A percentile compares a stretch with the other conserved stretches of the same genome.
phyloP scores from a whole-genome alignment of 345 rosid genomes.

The Eucalyptus victrix region DNA sequence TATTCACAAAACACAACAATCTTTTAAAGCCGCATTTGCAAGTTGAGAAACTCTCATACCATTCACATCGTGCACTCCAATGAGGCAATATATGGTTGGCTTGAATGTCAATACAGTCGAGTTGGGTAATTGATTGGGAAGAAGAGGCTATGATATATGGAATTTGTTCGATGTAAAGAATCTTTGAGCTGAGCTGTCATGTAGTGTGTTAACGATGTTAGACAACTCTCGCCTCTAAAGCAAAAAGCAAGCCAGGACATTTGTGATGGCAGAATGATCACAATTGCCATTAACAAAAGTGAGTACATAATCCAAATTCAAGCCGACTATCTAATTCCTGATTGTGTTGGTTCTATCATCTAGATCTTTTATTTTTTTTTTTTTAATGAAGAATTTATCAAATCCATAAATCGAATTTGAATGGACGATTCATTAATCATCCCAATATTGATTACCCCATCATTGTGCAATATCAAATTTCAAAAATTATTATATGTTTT shows the following conservation, averaged over 20 bases:
- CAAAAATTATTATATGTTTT: not conserved
- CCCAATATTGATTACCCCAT: not conserved
- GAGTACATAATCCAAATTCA: rapidly evolving
- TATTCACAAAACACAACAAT: not conserved
- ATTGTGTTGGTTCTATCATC: too few species aligned
- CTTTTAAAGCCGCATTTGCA: rapidly evolving
- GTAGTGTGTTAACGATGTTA: not conserved
- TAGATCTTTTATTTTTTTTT: too few species aligned
- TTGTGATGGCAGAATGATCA: not conserved
- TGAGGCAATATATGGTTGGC: not conserved
- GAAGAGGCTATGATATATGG: not conserved
- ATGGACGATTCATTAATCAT: too few species aligned
- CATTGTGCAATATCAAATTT: not conserved
- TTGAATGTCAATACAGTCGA: not conserved
- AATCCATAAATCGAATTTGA: too few species aligned
- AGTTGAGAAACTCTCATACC: too few species aligned
- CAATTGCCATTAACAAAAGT: not conserved
- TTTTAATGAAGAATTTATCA: too few species aligned
- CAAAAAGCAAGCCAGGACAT: not conserved
- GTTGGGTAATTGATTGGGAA: not conserved
- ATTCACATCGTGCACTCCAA: rapidly evolving
- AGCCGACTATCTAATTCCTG: not conserved
- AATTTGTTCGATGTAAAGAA: not conserved
- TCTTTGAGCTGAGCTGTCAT: rapidly evolving
- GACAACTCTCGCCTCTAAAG: too few species aligned